These are phyloP conservation scores for Xerocomus potaroensis DNA, from an alignment of 768 basidiomycete species.

Conservation along the genomic window DNA sequence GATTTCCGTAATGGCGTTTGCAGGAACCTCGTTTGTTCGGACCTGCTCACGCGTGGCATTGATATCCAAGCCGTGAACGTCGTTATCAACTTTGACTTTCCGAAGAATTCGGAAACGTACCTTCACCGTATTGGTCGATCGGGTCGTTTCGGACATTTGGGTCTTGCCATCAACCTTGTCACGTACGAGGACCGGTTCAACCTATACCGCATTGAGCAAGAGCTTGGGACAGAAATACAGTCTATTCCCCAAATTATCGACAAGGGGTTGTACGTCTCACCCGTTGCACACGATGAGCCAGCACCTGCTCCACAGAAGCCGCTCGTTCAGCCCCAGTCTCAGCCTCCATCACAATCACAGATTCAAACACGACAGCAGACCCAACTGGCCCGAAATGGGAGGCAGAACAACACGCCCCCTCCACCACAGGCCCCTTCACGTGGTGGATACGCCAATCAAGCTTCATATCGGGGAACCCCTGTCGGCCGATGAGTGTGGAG, in stretches of 20 bases:
- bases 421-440: constrained; percentile 23
- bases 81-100: constrained; percentile 99
- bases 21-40: constrained; percentile 96
- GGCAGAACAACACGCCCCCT: constrained; percentile 23
- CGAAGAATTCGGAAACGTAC: constrained; percentile 98
- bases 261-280: constrained; percentile 89
- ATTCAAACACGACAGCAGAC: constrained; percentile 26
- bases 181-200: constrained; percentile 98
- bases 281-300: constrained; percentile 43
- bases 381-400: constrained; percentile 25
- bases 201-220: constrained; percentile 96
- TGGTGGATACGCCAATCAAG: constrained; percentile 21
- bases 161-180: constrained; percentile 95
- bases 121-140: constrained; percentile 98
- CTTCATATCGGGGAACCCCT: constrained; percentile 27
- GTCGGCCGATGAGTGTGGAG: constrained; percentile 19
- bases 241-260: constrained; percentile 93
- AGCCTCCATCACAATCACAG: constrained; percentile 22
- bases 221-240: constrained; percentile 96
- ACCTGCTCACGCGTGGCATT: constrained; percentile 97
- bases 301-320: constrained; percentile 44
- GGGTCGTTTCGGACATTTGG: constrained; percentile 95
- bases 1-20: constrained; percentile 99
- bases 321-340: constrained; percentile 33
- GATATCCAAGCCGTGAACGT: constrained; percentile 99